Evolutionary conservation across 2,329 filamentous ascomycete genomes (phyloP), one percentile per base, ranked within the genome.

Genomic region (Bipolaris victoriae): DNA sequence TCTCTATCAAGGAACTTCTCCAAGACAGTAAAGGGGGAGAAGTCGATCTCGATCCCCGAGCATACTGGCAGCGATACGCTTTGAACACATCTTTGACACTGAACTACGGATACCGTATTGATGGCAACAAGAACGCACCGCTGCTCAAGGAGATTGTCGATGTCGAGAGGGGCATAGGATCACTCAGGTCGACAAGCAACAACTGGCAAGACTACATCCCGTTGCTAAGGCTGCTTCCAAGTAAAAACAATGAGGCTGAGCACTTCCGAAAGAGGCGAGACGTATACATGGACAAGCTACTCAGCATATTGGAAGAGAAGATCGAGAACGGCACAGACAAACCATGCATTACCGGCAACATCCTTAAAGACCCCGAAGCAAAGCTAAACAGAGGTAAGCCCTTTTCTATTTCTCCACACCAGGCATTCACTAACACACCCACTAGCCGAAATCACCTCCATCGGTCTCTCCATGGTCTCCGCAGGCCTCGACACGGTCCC

Each of bases 161-260:
- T 45, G 90, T 94, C 3, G 91, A 94, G 73, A 83, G 90, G 29
- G 87, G 86, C 5, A 87, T 95, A 22, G 89, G 87, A 51, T 90
- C 90, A 66, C 89, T 93, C 70, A 80, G 91, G 46, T 90, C 86
- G 24, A 94, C 90, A 0, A 91, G 88, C 66, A 91, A 92, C 70
- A 94, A 94, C 72, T 91, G 89, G 86, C 89, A 91, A 68, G 91
- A 95, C 68, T 94, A 94, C 64, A 85, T 95, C n/a, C 90, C 91
- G 0, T 68, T 93, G 5, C 72, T 95, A 58, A 83, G 91, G 26
- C 73, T 92, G 2, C 83, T 86, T 63, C 83, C 87, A 2, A 85
- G 81, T 31, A 83, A 83, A 61, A 91, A 86, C 66, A 80, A 80
- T 2, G 83, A 86, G 47, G 89, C 90, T 0, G 77, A 83, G 7